These are phyloP conservation scores for Ceratopteris richardii DNA, from an alignment of 75 land plant species.

Conservation along the genomic window DNA sequence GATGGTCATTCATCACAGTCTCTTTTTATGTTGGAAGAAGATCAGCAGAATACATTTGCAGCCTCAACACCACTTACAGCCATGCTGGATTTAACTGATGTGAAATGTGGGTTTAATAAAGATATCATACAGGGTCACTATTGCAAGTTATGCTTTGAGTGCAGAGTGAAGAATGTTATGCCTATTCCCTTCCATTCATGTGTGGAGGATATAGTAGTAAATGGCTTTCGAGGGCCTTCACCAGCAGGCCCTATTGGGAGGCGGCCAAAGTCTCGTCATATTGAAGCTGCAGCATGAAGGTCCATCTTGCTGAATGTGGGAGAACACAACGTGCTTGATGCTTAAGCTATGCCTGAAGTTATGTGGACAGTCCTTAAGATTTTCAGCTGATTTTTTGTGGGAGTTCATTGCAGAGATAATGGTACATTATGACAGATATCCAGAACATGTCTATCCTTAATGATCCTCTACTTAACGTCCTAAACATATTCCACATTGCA, in stretches of 20 bases:
- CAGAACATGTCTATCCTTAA: no score
- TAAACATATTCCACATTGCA: no score
- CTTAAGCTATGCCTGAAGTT: neutral
- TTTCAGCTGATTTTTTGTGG: no score
- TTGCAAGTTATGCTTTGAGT: slow-evolving; percentile 27
- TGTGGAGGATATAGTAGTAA: slow-evolving; percentile 25
- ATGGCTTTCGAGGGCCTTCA: slow-evolving; percentile 35
- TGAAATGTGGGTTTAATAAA: slow-evolving; percentile 10
- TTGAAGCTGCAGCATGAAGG: slow-evolving; percentile 30
- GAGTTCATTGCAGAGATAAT: no score
- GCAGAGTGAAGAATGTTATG: slow-evolving; percentile 23
- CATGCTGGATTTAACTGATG: slow-evolving; percentile 8
- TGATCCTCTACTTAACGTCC: no score
- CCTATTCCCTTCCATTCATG: slow-evolving; percentile 35
- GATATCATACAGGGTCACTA: slow-evolving; percentile 9
- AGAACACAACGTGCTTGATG: neutral
- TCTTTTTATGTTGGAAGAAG: neutral
- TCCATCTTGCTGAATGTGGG: neutral
- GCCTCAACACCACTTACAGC: neutral
- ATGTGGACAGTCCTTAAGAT: no score
- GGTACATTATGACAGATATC: no score
- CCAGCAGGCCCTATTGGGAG: slow-evolving; percentile 40
- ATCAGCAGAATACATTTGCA: slow-evolving; percentile 4
- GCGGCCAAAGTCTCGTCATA: slow-evolving; percentile 18
- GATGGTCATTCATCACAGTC: no score